Base-by-base conservation (phyloP, 2,329 filamentous ascomycete genomes). In the Trichophyton rubrum region DNA sequence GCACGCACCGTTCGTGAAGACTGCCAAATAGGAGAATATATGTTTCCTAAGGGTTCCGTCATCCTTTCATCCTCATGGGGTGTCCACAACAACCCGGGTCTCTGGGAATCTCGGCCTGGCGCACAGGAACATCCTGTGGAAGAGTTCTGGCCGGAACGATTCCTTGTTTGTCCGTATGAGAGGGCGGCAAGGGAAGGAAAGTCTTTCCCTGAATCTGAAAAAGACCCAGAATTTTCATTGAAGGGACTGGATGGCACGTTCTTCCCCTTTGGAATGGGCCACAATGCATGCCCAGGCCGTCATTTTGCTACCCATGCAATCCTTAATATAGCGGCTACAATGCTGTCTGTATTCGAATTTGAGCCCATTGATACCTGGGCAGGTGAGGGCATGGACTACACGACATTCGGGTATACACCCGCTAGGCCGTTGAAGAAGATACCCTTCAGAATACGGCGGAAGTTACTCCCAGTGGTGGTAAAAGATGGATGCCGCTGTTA, bases 231-330 rank as follows among this genome's bases (percentile, higher is more conserved):
- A 43, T 43, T 43, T 17, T 43, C 40, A 6, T 43, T 43, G 40
- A 43, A 43, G 7, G 40, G 40, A 5, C 40, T 43, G 3, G 40
- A 43, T 43, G 40, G 40, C 40, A 43, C 40, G n/a, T 43, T 43
- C 9, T 62, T 71, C 4, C 61, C 63, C 22, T 74, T 72, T 56
- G 71, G 72, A 3, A 65, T 69, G 45, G 71, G 72, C 3, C 67
- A 64, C 22, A 60, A 65, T 35, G 68, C 70, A 0, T 73, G 72
- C 58, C 70, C 72, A 5, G 71, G 72, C 0, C 65, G 71, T 0
- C 72, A 70, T 62, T 70, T 72, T 57, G 70, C 71, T 43, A 43
- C 40, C 3, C 40, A 43, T 43, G 40, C 40, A 7, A 43, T 43
- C n/a, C 40, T 43, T n/a, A 43, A 43, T 17, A 43, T 43, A 43